These are phyloP conservation scores for Neoboletus subvelutipes DNA, from an alignment of 768 basidiomycete species.

Conservation along the genomic window DNA sequence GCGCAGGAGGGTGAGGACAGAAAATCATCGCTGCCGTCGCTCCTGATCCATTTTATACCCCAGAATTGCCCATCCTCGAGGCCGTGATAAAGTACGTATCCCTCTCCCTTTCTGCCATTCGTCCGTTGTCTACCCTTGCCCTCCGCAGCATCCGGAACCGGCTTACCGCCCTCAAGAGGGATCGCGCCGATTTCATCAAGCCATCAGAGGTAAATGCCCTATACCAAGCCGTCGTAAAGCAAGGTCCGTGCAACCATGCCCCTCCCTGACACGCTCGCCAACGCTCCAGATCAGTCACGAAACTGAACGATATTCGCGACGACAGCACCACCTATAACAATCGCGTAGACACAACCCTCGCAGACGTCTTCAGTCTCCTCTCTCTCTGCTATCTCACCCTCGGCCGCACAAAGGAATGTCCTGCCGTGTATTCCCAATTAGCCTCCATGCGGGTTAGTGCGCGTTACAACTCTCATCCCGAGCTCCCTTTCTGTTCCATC, in stretches of 20 bases:
- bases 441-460: slow-evolving; percentile 90
- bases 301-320: slow-evolving; percentile 87
- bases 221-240: slow-evolving; percentile 91
- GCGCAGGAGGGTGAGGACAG: slow-evolving; percentile 70
- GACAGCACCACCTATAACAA: slow-evolving; percentile 76
- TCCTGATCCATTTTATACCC: slow-evolving; percentile 26
- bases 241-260: slow-evolving; percentile 54
- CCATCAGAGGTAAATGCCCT: slow-evolving; percentile 90
- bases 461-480: not conserved
- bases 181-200: slow-evolving; percentile 90
- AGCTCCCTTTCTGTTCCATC: slow-evolving; percentile 7
- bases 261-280: not conserved
- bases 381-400: slow-evolving; percentile 98
- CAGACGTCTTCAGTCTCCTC: slow-evolving; percentile 93
- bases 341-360: slow-evolving; percentile 90
- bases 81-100: slow-evolving; percentile 75
- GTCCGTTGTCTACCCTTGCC: slow-evolving; percentile 22
- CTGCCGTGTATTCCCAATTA: slow-evolving; percentile 94
- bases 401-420: slow-evolving; percentile 91
- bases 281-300: slow-evolving; percentile 61
- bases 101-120: slow-evolving; percentile 17
- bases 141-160: slow-evolving; percentile 83
- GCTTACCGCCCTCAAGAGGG: slow-evolving; percentile 91
- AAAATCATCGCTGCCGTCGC: not conserved
- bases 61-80: slow-evolving; percentile 93